These are phyloP conservation scores for Hansfordia pulvinata DNA, from an alignment of 2,329 filamentous ascomycete species.

Conservation along the genomic window DNA sequence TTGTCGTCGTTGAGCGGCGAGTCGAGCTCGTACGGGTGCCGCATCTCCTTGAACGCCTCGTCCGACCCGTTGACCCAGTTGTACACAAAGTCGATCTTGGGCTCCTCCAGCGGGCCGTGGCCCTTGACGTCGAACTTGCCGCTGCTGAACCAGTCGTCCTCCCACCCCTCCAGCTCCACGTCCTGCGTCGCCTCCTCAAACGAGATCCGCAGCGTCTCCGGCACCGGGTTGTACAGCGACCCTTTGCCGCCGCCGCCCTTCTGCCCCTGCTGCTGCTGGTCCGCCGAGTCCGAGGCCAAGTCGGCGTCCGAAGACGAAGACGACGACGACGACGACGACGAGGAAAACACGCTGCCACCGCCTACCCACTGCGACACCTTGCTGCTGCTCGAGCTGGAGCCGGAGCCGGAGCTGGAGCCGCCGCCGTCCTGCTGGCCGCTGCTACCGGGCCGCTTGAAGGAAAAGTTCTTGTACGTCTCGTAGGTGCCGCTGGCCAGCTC, in stretches of 20 bases:
- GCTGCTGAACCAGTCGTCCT: conserved; percentile 24
- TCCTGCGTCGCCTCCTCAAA: conserved; percentile 23
- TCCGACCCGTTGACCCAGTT: conserved; percentile 30
- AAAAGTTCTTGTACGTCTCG: conserved; percentile 8
- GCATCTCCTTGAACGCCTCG: conserved; percentile 19
- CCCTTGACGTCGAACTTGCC: conserved; percentile 16
- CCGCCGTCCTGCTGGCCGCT: no score
- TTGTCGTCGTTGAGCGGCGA: conserved; percentile 24
- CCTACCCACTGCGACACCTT: conserved; percentile 10
- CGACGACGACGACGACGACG: no score
- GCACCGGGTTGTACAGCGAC: conserved; percentile 12
- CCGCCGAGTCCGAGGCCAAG: conserved; percentile 4
- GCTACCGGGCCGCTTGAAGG: conserved; percentile 7
- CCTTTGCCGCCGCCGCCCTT: conserved; percentile 4
- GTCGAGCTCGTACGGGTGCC: conserved; percentile 22
- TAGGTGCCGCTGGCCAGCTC: conserved; percentile 3
- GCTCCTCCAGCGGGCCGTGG: conserved; percentile 18
- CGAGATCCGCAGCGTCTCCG: conserved; percentile 23
- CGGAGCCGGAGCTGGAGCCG: no score
- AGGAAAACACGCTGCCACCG: no score
- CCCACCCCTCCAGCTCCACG: conserved; percentile 23
- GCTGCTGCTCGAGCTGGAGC: no score
- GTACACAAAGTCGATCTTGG: conserved; percentile 28
- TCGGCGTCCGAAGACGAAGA: no score
- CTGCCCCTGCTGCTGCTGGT: conserved; percentile 2